A percentile compares a stretch with the other conserved stretches of the same genome.
Conservation (phyloP, 2,329 filamentous ascomycete genomes). For the Aspergillus versicolor region DNA sequence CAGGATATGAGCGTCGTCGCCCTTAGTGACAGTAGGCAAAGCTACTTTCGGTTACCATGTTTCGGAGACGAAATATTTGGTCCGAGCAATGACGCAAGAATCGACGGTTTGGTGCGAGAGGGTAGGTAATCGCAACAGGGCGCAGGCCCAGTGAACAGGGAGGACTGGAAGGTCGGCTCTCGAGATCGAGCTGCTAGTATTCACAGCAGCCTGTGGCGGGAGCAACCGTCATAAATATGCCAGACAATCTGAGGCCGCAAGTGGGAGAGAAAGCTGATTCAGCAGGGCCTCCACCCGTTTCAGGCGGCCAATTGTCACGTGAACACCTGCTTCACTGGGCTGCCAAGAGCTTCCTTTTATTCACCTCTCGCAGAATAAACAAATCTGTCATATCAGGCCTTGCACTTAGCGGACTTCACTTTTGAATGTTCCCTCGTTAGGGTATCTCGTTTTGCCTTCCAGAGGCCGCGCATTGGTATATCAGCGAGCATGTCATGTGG, state of each 20-base stretch:
- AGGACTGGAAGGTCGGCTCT: not conserved
- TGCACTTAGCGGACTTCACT: too few species aligned
- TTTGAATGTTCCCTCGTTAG: too few species aligned
- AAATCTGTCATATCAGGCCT: not conserved
- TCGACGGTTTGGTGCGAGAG: not conserved
- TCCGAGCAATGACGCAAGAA: slow-evolving; percentile 3
- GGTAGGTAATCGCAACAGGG: not conserved
- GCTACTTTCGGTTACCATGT: slow-evolving; percentile 23
- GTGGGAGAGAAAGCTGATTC: slow-evolving; percentile 9
- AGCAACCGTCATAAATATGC: not conserved
- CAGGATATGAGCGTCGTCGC: slow-evolving; percentile 16
- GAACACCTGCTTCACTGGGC: not conserved
- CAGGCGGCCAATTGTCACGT: not conserved
- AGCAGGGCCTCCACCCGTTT: slow-evolving; percentile 7
- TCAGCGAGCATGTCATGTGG: too few species aligned
- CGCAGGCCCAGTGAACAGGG: not conserved
- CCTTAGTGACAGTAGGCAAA: slow-evolving; percentile 17
- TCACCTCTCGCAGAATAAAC: too few species aligned
- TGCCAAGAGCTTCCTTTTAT: not conserved
- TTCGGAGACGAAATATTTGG: slow-evolving; percentile 12
- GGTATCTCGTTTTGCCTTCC: too few species aligned
- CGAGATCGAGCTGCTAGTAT: not conserved
- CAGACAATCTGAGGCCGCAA: not conserved
- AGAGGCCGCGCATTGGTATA: too few species aligned
- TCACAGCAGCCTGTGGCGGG: not conserved